Evolutionary conservation across 83 land plant species (phyloP), one percentile per base, ranked within the genome.

Genomic region (Picea abies): DNA sequence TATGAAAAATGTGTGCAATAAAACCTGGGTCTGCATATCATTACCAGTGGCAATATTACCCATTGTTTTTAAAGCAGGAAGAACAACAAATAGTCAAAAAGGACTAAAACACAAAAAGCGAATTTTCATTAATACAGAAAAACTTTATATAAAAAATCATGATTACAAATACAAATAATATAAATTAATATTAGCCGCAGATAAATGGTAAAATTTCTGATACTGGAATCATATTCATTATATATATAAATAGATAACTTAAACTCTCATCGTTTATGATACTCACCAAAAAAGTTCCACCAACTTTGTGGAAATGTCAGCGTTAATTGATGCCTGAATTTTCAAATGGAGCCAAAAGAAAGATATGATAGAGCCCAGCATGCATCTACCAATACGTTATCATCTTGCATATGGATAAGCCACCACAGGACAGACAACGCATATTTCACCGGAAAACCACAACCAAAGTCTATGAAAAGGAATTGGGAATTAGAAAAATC

Each of bases 1-100:
- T 49, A 49, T 49, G 9, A 8, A 49, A 8, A 8, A 49, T 8
- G 9, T 8, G 52, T 49, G 10, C 83, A n/a, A n/a, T n/a, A n/a
- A n/a, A n/a, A 90, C 90, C 92, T 90, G 92, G 65, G 92, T 86
- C 69, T 90, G 92, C 26, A 68, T 32, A 80, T 90, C 90, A 77
- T 90, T 88, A 11, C 92, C 92, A 64, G 88, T 83, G 3, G 85
- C 90, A 82, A 90, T 90, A 68, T 90, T 90, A 15, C 92, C 92
- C 81, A 90, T 84, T 23, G 90, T 82, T 4, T 88, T 82, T 25
- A 84, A 78, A 39, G 87, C 84, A n/a, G 89, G 87, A 63, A 61
- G 69, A 41, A 83, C 81, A 58, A 86, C 82, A 14, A 73, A 39
- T 22, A 86, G 86, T 20, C 79, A 80, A 63, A 80, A 47, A 56